These are phyloP conservation scores for Auricularia sp. DNA, from an alignment of 768 basidiomycete genomes.

Conservation along the genomic window DNA sequence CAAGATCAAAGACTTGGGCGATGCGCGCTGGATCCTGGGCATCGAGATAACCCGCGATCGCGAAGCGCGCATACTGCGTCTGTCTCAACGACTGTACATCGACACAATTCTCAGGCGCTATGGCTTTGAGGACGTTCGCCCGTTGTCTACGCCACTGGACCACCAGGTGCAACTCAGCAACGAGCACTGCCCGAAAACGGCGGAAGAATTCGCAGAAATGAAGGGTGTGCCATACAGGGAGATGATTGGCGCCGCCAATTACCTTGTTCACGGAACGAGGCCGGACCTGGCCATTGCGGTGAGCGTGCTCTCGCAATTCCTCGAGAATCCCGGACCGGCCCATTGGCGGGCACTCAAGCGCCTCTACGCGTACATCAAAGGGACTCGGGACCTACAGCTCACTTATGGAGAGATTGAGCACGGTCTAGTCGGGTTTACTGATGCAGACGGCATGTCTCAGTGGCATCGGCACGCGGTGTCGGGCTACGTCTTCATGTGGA, in stretches of 20 bases:
- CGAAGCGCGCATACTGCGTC: neutral
- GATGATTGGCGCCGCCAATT: conserved; percentile 21
- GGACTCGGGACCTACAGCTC: conserved; percentile 12
- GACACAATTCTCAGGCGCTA: neutral
- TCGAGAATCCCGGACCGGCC: conserved; percentile 11
- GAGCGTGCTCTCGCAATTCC: conserved; percentile 15
- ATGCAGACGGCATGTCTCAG: too few species aligned
- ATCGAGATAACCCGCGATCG: conserved; percentile 3
- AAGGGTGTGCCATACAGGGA: conserved; percentile 13
- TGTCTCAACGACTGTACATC: neutral
- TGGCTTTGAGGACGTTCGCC: neutral
- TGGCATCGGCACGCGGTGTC: too few species aligned
- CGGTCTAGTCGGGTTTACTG: too few species aligned
- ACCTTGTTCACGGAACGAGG: conserved; percentile 15
- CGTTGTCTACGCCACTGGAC: neutral
- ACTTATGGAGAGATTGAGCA: conserved; percentile 8
- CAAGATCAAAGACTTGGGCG: neutral
- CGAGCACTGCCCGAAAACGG: too few species aligned
- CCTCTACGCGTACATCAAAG: conserved; percentile 17
- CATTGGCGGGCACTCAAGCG: too few species aligned
- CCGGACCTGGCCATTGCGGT: conserved; percentile 23
- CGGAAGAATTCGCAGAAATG: too few species aligned
- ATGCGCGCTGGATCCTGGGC: conserved; percentile 3
- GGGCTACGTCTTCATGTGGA: neutral
- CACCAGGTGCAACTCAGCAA: too few species aligned